Evolutionary conservation across 805 yeast genomes (phyloP).

Genomic region (Candida methanosorbosa): DNA sequence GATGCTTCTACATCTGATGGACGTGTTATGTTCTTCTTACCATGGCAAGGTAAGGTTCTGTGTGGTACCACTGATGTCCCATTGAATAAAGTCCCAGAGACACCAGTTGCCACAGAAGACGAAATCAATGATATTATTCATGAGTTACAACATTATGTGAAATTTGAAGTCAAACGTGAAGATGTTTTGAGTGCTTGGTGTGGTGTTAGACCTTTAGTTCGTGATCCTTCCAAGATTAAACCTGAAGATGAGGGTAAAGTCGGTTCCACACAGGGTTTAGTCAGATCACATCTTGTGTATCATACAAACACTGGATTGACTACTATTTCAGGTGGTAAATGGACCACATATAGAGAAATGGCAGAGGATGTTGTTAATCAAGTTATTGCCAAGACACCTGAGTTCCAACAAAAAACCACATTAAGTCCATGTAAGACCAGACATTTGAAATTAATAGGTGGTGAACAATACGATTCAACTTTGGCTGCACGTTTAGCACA

Average conservation of each 20-base stretch:
- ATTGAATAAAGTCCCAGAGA: constrained; percentile 55
- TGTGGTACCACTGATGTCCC: constrained; percentile 98
- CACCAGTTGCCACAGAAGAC: constrained; percentile 79
- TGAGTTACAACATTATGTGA: constrained; percentile 84
- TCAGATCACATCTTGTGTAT: constrained; percentile 79
- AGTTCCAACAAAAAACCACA: constrained; percentile 17
- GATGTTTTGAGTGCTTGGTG: constrained; percentile 96
- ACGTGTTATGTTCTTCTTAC: constrained; percentile 92
- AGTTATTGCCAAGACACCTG: constrained; percentile 40
- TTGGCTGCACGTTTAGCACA: constrained; percentile 75
- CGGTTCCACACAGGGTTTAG: constrained; percentile 77
- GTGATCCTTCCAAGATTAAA: constrained; percentile 55
- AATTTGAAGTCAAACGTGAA: constrained; percentile 79
- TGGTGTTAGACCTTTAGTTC: constrained; percentile 91
- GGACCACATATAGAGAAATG: constrained; percentile 98
- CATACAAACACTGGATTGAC: constrained; percentile 63
- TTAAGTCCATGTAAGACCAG: constrained; percentile 45
- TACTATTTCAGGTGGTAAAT: constrained; percentile 93
- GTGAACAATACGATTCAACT: constrained; percentile 67
- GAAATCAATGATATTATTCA: constrained; percentile 82
- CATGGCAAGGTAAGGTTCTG: constrained; percentile 95
- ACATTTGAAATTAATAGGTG: constrained; percentile 61
- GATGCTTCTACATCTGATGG: constrained; percentile 94
- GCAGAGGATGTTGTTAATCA: constrained; percentile 87
- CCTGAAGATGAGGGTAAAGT: constrained; percentile 8